Evolutionary conservation across 1,284 basidiomycete species (phyloP).

Genomic region (Fomitiporia mediterranea): DNA sequence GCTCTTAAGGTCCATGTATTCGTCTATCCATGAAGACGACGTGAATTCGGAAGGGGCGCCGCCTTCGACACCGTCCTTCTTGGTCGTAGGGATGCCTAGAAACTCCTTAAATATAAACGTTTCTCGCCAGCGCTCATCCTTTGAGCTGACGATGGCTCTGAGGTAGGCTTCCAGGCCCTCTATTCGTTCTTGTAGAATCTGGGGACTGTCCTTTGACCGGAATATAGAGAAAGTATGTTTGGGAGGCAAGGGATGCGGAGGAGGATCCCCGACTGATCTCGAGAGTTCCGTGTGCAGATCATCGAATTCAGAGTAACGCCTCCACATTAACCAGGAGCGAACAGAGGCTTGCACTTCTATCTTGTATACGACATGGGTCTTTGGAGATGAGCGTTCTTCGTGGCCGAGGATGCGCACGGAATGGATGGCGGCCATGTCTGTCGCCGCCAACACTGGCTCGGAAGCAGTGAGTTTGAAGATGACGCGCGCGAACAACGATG

Average conservation of each 20-base stretch:
- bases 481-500: background rate
- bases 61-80: conserved; percentile 35
- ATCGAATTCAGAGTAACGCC: conserved; percentile 91
- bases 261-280: conserved; percentile 63
- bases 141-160: conserved; percentile 75
- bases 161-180: conserved; percentile 81
- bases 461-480: too few relatives aligned
- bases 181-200: conserved; percentile 70
- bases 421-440: conserved; percentile 65
- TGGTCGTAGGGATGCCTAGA: conserved; percentile 72
- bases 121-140: conserved; percentile 81
- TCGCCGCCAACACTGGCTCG: too few relatives aligned
- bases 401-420: conserved; percentile 62
- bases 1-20: conserved; percentile 72
- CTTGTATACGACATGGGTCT: conserved; percentile 75
- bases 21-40: conserved; percentile 78
- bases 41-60: conserved; percentile 50
- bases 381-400: conserved; percentile 62
- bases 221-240: conserved; percentile 66
- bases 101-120: conserved; percentile 81
- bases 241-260: conserved; percentile 74
- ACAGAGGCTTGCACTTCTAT: conserved; percentile 80
- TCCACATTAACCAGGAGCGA: conserved; percentile 88
- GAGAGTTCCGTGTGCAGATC: conserved; percentile 80
- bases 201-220: conserved; percentile 36